Conservation (phyloP, 2,329 filamentous ascomycete genomes). For the Colletotrichum spaethianum region DNA sequence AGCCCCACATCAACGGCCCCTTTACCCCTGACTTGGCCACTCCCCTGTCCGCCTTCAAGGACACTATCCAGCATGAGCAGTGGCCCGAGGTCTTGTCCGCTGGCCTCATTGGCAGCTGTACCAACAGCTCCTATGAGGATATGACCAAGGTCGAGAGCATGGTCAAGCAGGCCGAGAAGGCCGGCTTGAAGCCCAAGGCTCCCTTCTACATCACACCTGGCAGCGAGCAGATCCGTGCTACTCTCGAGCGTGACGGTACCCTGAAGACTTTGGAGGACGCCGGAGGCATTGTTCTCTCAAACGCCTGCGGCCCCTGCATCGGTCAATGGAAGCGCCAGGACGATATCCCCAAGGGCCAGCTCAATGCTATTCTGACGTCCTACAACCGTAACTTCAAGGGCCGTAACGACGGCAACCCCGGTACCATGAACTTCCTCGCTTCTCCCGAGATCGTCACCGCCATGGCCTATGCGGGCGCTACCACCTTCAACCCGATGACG, state of each 20-base stretch:
- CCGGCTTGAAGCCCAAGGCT: conserved; percentile 89
- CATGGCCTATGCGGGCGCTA: conserved; percentile 92
- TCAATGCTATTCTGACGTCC: conserved; percentile 95
- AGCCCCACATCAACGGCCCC: conserved; percentile 97
- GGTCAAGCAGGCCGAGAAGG: conserved; percentile 89
- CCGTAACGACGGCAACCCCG: conserved; percentile 95
- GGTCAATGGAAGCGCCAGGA: conserved; percentile 97
- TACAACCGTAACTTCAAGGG: conserved; percentile 99
- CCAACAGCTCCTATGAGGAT: conserved; percentile 98
- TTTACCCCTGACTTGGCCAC: conserved; percentile 97
- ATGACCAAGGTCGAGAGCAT: conserved; percentile 97
- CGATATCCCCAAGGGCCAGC: conserved; percentile 84
- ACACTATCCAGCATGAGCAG: conserved; percentile 84
- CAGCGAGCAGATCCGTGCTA: conserved; percentile 96
- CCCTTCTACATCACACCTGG: conserved; percentile 98
- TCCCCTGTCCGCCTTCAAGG: conserved; percentile 90
- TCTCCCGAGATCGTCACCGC: conserved; percentile 97
- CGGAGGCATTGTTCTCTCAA: conserved; percentile 91
- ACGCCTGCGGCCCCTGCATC: conserved; percentile 94
- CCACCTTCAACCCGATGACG: conserved; percentile 96
- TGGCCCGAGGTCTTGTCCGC: conserved; percentile 95
- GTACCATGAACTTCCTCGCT: conserved; percentile 98
- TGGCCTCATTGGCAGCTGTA: conserved; percentile 96
- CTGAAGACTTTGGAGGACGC: conserved; percentile 88
- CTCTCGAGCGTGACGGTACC: conserved; percentile 89